Conservation (phyloP, 2,329 filamentous ascomycete species). For the Curvularia eragrostidis region DNA sequence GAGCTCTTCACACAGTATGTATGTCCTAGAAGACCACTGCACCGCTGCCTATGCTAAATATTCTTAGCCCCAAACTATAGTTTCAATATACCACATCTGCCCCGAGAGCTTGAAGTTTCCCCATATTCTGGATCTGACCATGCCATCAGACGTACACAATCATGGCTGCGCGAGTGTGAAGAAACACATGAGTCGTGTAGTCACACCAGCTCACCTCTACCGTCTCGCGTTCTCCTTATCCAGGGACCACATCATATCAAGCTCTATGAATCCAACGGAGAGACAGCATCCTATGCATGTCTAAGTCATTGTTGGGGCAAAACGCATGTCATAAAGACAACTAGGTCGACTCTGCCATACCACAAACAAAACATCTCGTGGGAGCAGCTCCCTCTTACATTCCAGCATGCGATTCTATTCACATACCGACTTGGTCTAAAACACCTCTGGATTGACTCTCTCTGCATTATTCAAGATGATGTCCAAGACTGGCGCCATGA, state of each 20-base stretch:
- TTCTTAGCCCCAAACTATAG: background rate
- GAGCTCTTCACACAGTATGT: background rate
- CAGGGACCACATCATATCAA: background rate
- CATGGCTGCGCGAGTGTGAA: conserved; percentile 4
- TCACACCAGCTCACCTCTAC: background rate
- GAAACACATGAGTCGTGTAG: conserved; percentile 1
- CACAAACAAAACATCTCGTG: conserved; percentile 11
- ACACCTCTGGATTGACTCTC: conserved; percentile 29
- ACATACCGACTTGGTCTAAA: conserved; percentile 15
- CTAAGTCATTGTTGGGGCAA: conserved; percentile 16
- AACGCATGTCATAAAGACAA: background rate
- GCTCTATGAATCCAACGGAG: conserved; percentile 4
- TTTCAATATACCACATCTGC: conserved; percentile 2
- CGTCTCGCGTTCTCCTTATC: conserved; percentile 8
- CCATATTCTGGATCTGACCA: conserved; percentile 1
- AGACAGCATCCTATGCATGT: conserved; percentile 2
- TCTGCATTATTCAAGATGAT: conserved; percentile 27
- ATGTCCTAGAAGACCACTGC: background rate
- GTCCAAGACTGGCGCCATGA: conserved; percentile 24
- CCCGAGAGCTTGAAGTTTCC: background rate
- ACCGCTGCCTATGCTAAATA: background rate
- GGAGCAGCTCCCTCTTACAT: conserved; percentile 14
- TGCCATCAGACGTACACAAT: background rate
- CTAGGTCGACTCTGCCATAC: background rate
- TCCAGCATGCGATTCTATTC: conserved; percentile 21